Base-by-base conservation (phyloP, 352 stramenopile species). In the Phytophthora fragariae region DNA sequence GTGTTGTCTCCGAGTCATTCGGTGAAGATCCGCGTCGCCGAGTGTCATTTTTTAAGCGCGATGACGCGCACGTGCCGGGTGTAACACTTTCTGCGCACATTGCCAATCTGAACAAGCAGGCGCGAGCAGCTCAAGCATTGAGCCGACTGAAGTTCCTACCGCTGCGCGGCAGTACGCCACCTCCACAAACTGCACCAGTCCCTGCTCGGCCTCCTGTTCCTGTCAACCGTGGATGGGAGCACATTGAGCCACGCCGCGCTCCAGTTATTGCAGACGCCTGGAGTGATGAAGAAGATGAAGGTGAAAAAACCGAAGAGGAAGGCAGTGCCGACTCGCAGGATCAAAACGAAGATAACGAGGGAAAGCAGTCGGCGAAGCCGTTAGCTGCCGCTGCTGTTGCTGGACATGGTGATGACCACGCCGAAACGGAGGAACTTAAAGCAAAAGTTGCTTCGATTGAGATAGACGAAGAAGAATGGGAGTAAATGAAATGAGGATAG, bases 11-110 rank as follows among this genome's bases (percentile, higher is more conserved):
- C 12, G 81, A 94, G 77, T 94, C 89, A 15, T 92, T 92, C 72
- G 89, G 85, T 15, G 82, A 92, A 77, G 86, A 95, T 33, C 77
- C 83, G 7, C 76, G 72, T 61, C 88, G 88, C 27, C 82, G 86
- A 73, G 82, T 94, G 41, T 93, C 86, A 15, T 92, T 92, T 50
- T 95, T 91, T 66, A 95, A 95, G 74, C 76, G 77, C 14, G 83
- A 90, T 11, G 62, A 68, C 5, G 81, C 84, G n/a, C 62, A 50
- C 29, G 77, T 95, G 12, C 86, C 88, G 0, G 72, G 66, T 24
- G 72, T 89, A 55, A 84, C 84, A 54, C 70, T 95, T 24, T 95
- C 88, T 12, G 83, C 83, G 44, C 67, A 81, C 49, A 80, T 91
- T 31, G 70, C 66, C 59, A 76, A 80, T 33, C 59, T 77, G 37